A percentile compares a stretch with the other conserved stretches of the same genome.
phyloP scores from a whole-genome alignment of 2,329 filamentous ascomycete genomes.

The Diaporthe australafricana region DNA sequence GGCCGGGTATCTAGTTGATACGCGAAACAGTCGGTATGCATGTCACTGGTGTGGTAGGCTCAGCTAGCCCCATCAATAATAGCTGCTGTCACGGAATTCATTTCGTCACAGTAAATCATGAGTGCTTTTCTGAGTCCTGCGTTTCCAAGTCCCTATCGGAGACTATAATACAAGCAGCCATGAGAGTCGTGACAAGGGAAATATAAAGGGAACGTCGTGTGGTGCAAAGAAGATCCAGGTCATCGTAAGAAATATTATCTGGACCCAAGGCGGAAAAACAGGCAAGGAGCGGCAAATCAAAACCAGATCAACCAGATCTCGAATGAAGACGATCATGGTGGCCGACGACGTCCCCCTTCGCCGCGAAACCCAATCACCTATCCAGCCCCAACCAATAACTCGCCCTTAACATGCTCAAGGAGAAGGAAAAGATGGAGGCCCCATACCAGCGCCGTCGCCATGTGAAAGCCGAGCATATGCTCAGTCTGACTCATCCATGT shows the following conservation, averaged over 20 bases:
- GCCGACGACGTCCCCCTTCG: neutral
- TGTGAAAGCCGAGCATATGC: neutral
- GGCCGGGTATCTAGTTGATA: no score
- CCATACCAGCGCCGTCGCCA: neutral
- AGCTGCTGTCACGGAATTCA: neutral
- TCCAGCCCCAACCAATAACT: neutral
- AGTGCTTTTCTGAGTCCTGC: neutral
- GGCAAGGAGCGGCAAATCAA: neutral
- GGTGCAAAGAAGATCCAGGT: slow-evolving; percentile 12
- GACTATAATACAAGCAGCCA: slow-evolving; percentile 12
- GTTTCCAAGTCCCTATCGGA: slow-evolving; percentile 3
- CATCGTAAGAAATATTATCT: slow-evolving; percentile 16
- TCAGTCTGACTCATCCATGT: slow-evolving; percentile 49
- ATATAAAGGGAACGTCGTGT: neutral
- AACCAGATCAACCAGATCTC: neutral
- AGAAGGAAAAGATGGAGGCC: neutral
- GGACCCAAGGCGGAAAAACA: neutral
- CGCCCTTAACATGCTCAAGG: slow-evolving; percentile 21
- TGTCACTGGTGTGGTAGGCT: no score
- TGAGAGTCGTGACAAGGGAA: slow-evolving; percentile 13
- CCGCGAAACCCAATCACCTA: neutral
- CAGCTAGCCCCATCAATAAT: no score
- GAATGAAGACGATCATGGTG: neutral
- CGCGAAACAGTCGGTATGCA: neutral
- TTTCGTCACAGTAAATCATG: neutral